phyloP scores from a whole-genome alignment of 2,329 filamentous ascomycete species.

The Ascochyta pisi region DNA sequence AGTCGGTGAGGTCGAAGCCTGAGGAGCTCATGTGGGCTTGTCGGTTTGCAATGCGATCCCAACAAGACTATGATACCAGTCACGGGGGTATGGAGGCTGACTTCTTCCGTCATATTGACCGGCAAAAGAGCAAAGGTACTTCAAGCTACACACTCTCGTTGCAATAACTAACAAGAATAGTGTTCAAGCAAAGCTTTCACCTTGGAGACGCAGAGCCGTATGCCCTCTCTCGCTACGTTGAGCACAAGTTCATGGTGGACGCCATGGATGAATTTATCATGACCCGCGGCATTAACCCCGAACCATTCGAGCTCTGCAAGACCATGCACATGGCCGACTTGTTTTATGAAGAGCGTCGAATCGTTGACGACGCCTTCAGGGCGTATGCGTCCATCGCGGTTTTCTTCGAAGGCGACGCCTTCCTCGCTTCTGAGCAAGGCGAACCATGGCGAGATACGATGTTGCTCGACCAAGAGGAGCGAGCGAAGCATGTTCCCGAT shows the following conservation, averaged over 20 bases:
- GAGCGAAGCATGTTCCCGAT: constrained; percentile 50
- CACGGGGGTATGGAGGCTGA: constrained; percentile 27
- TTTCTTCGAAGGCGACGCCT: constrained; percentile 37
- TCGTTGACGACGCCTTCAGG: constrained; percentile 32
- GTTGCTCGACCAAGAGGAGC: constrained; percentile 51
- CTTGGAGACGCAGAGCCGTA: constrained; percentile 53
- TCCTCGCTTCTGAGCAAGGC: constrained; percentile 48
- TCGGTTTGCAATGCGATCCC: constrained; percentile 21
- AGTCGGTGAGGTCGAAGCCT: constrained; percentile 16
- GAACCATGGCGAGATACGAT: constrained; percentile 45
- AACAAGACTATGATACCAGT: constrained; percentile 21
- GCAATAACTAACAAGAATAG: constrained; percentile 18
- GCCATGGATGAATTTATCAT: constrained; percentile 35
- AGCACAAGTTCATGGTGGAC: constrained; percentile 48
- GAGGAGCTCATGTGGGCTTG: constrained; percentile 23
- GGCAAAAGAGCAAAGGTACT: constrained; percentile 47
- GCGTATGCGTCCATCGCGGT: constrained; percentile 31
- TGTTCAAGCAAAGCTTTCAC: constrained; percentile 56
- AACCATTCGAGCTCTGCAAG: constrained; percentile 32
- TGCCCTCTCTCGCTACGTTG: constrained; percentile 47
- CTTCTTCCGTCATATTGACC: constrained; percentile 40
- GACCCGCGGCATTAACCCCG: constrained; percentile 17
- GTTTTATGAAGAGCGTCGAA: constrained; percentile 29
- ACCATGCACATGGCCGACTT: constrained; percentile 26
- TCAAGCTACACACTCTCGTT: background rate